Evolutionary conservation across 306 rosid genomes (phyloP).

Genomic region (Carpinus viminea): DNA sequence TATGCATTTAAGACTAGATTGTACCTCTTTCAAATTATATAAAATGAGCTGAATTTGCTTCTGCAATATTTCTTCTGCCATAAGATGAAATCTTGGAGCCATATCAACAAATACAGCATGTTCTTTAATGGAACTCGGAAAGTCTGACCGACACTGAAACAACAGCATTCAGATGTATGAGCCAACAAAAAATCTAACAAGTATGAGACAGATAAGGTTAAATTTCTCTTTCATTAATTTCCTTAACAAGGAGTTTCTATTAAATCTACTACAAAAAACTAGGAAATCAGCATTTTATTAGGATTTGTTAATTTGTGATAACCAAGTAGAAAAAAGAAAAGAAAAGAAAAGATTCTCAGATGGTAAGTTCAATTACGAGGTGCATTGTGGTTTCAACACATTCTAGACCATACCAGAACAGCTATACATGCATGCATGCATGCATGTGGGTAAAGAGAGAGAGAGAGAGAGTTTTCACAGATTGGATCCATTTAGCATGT

Average conservation of each 20-base stretch:
- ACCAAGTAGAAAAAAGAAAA: neutral
- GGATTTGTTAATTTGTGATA: neutral
- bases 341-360: neutral
- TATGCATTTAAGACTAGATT: conserved; percentile 29
- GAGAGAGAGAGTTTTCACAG: neutral
- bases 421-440: neutral
- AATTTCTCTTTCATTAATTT: conserved; percentile 21
- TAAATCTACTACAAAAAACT: neutral
- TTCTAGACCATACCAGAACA: neutral
- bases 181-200: conserved; percentile 23
- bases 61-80: conserved; percentile 83
- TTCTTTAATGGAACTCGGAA: conserved; percentile 84
- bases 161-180: conserved; percentile 28
- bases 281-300: neutral
- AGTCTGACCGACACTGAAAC: conserved; percentile 77
- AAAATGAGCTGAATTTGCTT: conserved; percentile 80
- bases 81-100: conserved; percentile 83
- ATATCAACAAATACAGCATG: conserved; percentile 87
- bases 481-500: conserved; percentile 10
- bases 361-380: neutral
- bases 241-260: neutral
- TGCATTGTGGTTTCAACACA: neutral
- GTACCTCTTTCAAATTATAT: conserved; percentile 84
- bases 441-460: neutral
- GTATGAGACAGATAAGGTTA: conserved; percentile 6